Evolutionary conservation across 2,329 filamentous ascomycete genomes (phyloP), one percentile per base, ranked within the genome.

Genomic region (Pyricularia grisea): DNA sequence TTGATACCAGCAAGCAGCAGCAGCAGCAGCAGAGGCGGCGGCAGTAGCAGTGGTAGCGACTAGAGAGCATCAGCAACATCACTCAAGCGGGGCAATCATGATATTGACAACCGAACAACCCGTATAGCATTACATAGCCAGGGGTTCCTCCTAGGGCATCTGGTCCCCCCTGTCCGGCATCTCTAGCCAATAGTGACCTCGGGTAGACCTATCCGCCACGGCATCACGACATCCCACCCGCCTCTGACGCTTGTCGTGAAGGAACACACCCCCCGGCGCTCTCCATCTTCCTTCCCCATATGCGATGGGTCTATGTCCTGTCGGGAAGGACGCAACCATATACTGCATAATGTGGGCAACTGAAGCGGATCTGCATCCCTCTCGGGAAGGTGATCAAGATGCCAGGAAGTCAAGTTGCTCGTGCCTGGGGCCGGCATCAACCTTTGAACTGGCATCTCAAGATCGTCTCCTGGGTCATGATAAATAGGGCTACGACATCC

Each of bases 331-430:
- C 31, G 64, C 6, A 25, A 66, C 36, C 20, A 23, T 23, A 12
- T 6, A 5, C 9, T 31, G 31, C 64, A 66, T 31, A 31, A 2
- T n/a, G 64, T 66, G 64, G 64, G 27, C 30, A 36, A 31, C n/a
- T 36, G 31, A 31, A 20, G n/a, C n/a, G 64, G 64, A 31, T 25
- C 27, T 12, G 23, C 31, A 66, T 14, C 64, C 36, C 9, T 42
- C 31, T 66, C 36, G 64, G 64, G 64, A 66, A 66, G 64, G 64
- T 66, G 64, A 66, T 66, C 10, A n/a, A 42, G 64, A n/a, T 36
- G 12, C 31, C 31, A 36, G 64, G 14, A 66, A 14, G 30, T 10
- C 33, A 65, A 28, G 63, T 28, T 25, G 64, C 31, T 66, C 64
- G 27, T 31, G 64, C n/a, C 36, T 63, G n/a, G 30, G 30, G 33